Conservation (phyloP, 176 grass and related monocot species). For the Oryza longistaminata region DNA sequence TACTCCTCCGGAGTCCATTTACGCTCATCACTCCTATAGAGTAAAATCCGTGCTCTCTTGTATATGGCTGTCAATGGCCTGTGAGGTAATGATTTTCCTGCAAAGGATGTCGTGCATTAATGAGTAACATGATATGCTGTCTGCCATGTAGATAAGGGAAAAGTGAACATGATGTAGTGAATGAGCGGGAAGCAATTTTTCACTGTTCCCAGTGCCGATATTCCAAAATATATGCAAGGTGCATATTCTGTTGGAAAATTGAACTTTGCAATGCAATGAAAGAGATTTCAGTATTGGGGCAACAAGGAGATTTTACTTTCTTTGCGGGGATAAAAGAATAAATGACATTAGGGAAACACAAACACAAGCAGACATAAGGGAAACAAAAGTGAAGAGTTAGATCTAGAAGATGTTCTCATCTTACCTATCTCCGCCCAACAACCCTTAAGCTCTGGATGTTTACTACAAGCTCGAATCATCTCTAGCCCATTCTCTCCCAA, state of each 20-base stretch:
- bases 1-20: constrained; percentile 72
- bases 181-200: background rate
- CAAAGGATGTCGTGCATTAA: constrained; percentile 18
- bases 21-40: constrained; percentile 43
- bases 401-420: constrained; percentile 34
- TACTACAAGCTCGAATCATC: constrained; percentile 40
- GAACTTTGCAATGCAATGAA: background rate
- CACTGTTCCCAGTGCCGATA: constrained; percentile 10
- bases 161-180: background rate
- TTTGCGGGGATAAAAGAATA: constrained; percentile 12
- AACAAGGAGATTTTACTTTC: background rate
- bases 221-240: background rate
- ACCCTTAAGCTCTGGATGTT: constrained; percentile 43
- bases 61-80: constrained; percentile 41
- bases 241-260: background rate
- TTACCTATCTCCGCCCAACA: constrained; percentile 78
- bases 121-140: constrained; percentile 8
- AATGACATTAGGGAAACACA: constrained; percentile 20
- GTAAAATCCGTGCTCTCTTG: constrained; percentile 47
- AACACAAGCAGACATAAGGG: background rate
- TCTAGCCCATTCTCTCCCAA: constrained; percentile 67
- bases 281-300: constrained; percentile 7
- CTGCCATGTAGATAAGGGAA: constrained; percentile 17
- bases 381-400: background rate
- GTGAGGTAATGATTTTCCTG: constrained; percentile 62